These are phyloP conservation scores for Plenodomus lindquistii DNA, from an alignment of 2,329 filamentous ascomycete species.

Conservation along the genomic window DNA sequence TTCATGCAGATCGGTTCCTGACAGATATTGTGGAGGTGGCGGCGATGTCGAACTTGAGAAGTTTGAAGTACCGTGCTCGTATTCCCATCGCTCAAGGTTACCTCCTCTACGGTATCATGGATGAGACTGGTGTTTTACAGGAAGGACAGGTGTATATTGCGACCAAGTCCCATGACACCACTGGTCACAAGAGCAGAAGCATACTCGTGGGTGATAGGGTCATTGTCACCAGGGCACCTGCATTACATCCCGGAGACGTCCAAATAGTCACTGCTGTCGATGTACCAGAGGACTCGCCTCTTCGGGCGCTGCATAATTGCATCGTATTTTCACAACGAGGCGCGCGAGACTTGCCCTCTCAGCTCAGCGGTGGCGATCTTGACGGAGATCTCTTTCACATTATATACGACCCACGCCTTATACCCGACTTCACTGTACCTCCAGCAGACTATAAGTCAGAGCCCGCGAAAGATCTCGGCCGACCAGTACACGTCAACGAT, in stretches of 20 bases:
- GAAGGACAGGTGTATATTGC: slow-evolving; percentile 72
- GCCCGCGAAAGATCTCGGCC: slow-evolving; percentile 60
- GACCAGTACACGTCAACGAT: slow-evolving; percentile 63
- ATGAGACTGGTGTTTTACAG: slow-evolving; percentile 71
- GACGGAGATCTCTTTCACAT: slow-evolving; percentile 83
- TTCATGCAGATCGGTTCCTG: slow-evolving; percentile 70
- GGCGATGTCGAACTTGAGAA: slow-evolving; percentile 70
- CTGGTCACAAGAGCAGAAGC: slow-evolving; percentile 14
- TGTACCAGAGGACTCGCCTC: slow-evolving; percentile 63
- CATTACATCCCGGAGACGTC: slow-evolving; percentile 80
- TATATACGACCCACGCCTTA: slow-evolving; percentile 67
- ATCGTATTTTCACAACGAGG: slow-evolving; percentile 77
- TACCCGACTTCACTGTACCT: slow-evolving; percentile 49
- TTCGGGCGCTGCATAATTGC: slow-evolving; percentile 69
- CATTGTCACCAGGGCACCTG: slow-evolving; percentile 77
- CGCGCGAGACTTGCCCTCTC: slow-evolving; percentile 72
- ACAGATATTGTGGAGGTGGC: slow-evolving; percentile 71
- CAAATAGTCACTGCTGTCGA: slow-evolving; percentile 65
- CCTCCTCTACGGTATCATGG: slow-evolving; percentile 83
- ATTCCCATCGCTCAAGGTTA: slow-evolving; percentile 72
- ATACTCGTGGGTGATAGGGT: slow-evolving; percentile 46
- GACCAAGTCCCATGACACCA: slow-evolving; percentile 50
- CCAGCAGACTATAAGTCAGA: slow-evolving; percentile 73
- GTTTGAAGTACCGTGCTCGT: slow-evolving; percentile 77
- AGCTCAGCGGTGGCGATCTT: slow-evolving; percentile 79